phyloP scores from a whole-genome alignment of 345 rosid genomes.

The Eucalyptus sp. region DNA sequence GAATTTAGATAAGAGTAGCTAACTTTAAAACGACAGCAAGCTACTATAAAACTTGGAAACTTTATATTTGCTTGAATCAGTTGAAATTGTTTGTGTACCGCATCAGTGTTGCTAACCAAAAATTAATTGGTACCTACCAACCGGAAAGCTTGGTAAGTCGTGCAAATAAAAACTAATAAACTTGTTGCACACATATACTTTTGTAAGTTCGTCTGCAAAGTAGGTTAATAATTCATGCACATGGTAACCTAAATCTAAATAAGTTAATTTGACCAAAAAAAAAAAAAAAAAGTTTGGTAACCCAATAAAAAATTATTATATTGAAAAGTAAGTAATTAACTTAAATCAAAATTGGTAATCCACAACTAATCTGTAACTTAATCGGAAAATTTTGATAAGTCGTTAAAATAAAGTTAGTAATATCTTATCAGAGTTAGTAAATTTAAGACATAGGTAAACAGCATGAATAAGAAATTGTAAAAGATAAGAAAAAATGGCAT shows the following conservation, averaged over 20 bases:
- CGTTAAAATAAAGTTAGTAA: background rate
- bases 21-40: accelerated
- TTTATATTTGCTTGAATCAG: too few relatives aligned
- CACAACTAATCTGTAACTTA: background rate
- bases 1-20: background rate
- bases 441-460: background rate
- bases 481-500: background rate
- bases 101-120: background rate
- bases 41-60: background rate
- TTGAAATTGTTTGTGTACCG: background rate
- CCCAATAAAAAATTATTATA: background rate
- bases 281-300: too few relatives aligned
- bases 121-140: accelerated
- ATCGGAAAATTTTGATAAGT: background rate
- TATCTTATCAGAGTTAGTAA: background rate
- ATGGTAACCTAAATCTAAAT: background rate
- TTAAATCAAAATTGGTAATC: background rate
- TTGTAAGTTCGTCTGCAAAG: background rate
- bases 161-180: background rate
- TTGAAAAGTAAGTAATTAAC: background rate
- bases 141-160: background rate
- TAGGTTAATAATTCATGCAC: background rate
- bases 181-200: background rate
- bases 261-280: background rate
- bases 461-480: background rate